Conservation (phyloP, 192 early-diverging fungal genomes). For the Glomus cerebriforme region DNA sequence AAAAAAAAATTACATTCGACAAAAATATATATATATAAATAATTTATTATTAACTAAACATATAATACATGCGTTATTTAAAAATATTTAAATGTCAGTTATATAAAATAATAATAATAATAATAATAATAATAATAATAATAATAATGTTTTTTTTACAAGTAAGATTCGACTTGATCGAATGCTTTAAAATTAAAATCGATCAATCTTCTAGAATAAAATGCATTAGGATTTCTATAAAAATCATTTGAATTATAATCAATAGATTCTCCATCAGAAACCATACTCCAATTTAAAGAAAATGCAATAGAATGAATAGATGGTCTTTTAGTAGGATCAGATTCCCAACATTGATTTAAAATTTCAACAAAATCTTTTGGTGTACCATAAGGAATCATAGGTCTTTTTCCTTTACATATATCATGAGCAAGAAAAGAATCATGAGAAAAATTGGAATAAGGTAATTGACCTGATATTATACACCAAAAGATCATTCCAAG, state of each 20-base stretch:
- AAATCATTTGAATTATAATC: neutral
- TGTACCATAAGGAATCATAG: neutral
- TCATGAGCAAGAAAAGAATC: neutral
- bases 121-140: no score
- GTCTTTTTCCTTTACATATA: constrained; percentile 5
- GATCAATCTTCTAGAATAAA: neutral
- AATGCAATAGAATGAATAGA: neutral
- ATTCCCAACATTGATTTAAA: constrained; percentile 6
- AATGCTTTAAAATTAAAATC: neutral
- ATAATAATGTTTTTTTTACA: neutral
- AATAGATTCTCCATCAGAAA: neutral
- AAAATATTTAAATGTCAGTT: no score
- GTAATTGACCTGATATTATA: neutral
- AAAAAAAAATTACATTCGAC: no score
- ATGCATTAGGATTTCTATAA: neutral
- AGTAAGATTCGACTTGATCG: neutral
- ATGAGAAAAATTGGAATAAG: neutral
- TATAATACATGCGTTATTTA: no score
- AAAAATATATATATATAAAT: no score
- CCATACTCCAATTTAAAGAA: neutral
- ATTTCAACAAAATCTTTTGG: neutral
- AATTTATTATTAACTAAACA: no score
- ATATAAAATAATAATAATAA: no score
- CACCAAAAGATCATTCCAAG: constrained; percentile 8
- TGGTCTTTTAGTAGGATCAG: constrained; percentile 9